phyloP scores from a whole-genome alignment of 768 basidiomycete species.

The Podaxis carcinomalis region DNA sequence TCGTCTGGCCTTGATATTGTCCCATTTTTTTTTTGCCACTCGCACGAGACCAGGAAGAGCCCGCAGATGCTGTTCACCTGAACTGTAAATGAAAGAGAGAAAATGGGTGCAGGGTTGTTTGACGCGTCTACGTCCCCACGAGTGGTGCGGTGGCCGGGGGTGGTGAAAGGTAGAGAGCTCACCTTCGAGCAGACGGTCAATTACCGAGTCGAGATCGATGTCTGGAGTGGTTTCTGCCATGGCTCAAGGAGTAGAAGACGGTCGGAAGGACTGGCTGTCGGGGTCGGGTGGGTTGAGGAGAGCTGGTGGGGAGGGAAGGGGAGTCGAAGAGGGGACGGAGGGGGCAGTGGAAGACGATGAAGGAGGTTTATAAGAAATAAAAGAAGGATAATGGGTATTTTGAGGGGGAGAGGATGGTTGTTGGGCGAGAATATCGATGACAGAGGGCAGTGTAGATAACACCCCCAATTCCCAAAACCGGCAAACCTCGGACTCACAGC shows the following conservation, averaged over 20 bases:
- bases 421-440: slow-evolving; percentile 40
- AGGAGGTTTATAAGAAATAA: not conserved
- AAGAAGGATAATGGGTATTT: slow-evolving; percentile 12
- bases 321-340: slow-evolving; percentile 14
- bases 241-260: slow-evolving; percentile 13
- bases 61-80: not conserved
- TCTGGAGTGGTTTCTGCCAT: slow-evolving; percentile 86
- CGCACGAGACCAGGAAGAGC: not conserved
- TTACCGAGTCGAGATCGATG: slow-evolving; percentile 99
- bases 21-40: not conserved
- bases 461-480: slow-evolving; percentile 32
- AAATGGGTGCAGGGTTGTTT: not conserved
- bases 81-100: not conserved
- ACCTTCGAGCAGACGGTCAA: slow-evolving; percentile 98
- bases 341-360: not conserved
- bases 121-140: slow-evolving; percentile 6
- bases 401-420: slow-evolving; percentile 9
- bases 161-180: slow-evolving; percentile 17
- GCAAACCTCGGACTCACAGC: slow-evolving; percentile 32
- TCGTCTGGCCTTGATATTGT: not conserved
- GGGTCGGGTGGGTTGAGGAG: slow-evolving; percentile 9
- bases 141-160: not conserved
- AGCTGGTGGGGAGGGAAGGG: slow-evolving; percentile 15
- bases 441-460: slow-evolving; percentile 42
- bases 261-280: slow-evolving; percentile 4